Evolutionary conservation across 2,329 filamentous ascomycete genomes (phyloP), one percentile per base, ranked within the genome.

Genomic region (Claviceps fusiformis): DNA sequence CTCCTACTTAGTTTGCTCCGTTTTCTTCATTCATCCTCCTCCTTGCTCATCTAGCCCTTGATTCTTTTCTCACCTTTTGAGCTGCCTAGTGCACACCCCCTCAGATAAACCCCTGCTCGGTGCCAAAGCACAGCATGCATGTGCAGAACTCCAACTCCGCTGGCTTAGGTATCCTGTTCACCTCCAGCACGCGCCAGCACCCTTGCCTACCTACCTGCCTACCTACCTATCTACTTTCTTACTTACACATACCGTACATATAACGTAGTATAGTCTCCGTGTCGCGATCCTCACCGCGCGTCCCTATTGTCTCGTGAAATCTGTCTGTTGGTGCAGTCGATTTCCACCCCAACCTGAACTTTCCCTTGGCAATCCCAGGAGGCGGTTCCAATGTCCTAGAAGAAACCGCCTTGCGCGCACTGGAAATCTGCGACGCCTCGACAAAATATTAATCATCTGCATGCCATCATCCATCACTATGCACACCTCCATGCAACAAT

Each of bases 401-500:
- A 55, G 61, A 62, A 64, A 64, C 65, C 63, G 56, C 61, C 59
- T 57, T 57, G 66, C 59, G 67, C 65, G 68, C 24, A 24, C 71
- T 70, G 64, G 46, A 24, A 7, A 17, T 49, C 50, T 52, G 43
- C 54, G 62, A 62, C 67, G 65, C 64, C 59, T 24, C 24, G 24
- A 24, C 24, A 24, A 24, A 61, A 64, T 63, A 58, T 59, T 53
- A 49, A 49, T 58, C 60, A 56, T 56, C 56, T 67, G 64, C 65
- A 76, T 75, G 73, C 71, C 68, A 68, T 69, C 75, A 77, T 33
- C 67, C 70, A 81, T 81, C 76, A 77, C 33, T 37, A 37, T 37
- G 35, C 35, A 37, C 35, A 37, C 79, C 67, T 77, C 78, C 70
- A 80, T 81, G 78, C 77, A 82, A 71, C 77, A 77, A 63, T 81